These are phyloP conservation scores for Aphanomyces cochlioides DNA, from an alignment of 352 stramenopile genomes.

Conservation along the genomic window DNA sequence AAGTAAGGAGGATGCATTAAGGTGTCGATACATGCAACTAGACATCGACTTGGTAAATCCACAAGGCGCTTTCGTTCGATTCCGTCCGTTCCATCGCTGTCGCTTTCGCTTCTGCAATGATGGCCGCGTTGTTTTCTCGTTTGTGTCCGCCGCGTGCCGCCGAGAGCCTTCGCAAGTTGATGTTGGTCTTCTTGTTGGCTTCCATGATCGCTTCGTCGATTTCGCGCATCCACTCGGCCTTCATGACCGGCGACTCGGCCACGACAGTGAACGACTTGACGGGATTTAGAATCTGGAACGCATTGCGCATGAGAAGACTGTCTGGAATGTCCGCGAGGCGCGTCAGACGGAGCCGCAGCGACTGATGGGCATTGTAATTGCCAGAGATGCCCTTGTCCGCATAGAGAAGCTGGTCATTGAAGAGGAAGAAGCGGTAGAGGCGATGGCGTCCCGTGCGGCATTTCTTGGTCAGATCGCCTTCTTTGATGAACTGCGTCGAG, in stretches of 20 bases:
- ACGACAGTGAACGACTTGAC: constrained; percentile 83
- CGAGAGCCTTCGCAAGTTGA: constrained; percentile 63
- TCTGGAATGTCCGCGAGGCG: constrained; percentile 75
- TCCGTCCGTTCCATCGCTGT: not conserved
- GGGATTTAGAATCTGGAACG: constrained; percentile 83
- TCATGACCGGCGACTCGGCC: constrained; percentile 55
- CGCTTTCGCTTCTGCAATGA: constrained; percentile 29
- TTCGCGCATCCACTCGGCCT: constrained; percentile 77
- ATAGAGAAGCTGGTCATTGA: constrained; percentile 84
- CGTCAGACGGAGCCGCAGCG: constrained; percentile 74
- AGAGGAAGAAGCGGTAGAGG: constrained; percentile 84
- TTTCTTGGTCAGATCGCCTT: constrained; percentile 94
- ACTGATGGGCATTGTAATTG: constrained; percentile 83
- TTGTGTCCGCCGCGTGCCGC: constrained; percentile 31
- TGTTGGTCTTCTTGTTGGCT: constrained; percentile 70
- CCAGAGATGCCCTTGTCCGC: constrained; percentile 71
- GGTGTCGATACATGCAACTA: not conserved
- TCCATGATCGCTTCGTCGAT: constrained; percentile 74
- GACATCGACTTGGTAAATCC: constrained; percentile 22
- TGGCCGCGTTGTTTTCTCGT: constrained; percentile 19
- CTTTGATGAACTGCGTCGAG: constrained; percentile 90
- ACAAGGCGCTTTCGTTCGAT: constrained; percentile 3
- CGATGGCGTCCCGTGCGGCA: constrained; percentile 85
- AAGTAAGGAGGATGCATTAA: not conserved
- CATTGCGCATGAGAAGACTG: constrained; percentile 63